phyloP scores from a whole-genome alignment of 2,329 filamentous ascomycete genomes.

The Pyricularia sp. region DNA sequence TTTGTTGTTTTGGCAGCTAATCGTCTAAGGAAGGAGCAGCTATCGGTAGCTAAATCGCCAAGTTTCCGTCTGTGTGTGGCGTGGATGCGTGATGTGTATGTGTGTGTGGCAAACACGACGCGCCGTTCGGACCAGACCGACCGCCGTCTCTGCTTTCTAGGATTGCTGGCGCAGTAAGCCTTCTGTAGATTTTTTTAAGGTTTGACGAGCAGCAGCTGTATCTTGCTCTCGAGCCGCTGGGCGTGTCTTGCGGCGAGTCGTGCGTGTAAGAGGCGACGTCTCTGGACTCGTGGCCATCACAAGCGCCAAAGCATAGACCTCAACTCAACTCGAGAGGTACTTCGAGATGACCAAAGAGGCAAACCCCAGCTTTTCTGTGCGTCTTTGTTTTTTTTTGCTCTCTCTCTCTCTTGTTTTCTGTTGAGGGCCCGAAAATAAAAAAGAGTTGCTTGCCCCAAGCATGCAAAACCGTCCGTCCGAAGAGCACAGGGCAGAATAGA shows the following conservation, averaged over 20 bases:
- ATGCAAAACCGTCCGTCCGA: neutral
- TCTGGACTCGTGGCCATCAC: slow-evolving; percentile 7
- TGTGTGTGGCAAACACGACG: neutral
- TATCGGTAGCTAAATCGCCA: neutral
- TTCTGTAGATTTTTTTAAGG: slow-evolving; percentile 1
- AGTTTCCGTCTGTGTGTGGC: neutral
- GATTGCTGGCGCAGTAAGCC: neutral
- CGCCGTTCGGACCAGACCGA: neutral
- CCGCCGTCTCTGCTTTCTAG: neutral
- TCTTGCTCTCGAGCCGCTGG: slow-evolving; percentile 5
- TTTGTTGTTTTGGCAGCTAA: neutral
- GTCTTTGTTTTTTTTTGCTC: neutral
- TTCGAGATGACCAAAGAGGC: neutral
- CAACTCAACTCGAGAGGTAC: neutral
- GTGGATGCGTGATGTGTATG: neutral
- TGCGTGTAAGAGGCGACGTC: slow-evolving; percentile 7
- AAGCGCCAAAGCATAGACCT: slow-evolving; percentile 6
- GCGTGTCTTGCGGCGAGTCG: slow-evolving; percentile 6
- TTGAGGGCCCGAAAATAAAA: neutral
- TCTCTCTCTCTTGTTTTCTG: neutral
- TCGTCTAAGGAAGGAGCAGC: neutral
- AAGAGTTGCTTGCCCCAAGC: neutral
- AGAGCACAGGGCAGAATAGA: neutral
- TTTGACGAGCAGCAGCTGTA: neutral
- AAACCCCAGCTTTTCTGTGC: neutral